Evolutionary conservation across 805 yeast species (phyloP), one percentile per base, ranked within the genome.

Genomic region (Yamadazyma takamatsuzukensis): DNA sequence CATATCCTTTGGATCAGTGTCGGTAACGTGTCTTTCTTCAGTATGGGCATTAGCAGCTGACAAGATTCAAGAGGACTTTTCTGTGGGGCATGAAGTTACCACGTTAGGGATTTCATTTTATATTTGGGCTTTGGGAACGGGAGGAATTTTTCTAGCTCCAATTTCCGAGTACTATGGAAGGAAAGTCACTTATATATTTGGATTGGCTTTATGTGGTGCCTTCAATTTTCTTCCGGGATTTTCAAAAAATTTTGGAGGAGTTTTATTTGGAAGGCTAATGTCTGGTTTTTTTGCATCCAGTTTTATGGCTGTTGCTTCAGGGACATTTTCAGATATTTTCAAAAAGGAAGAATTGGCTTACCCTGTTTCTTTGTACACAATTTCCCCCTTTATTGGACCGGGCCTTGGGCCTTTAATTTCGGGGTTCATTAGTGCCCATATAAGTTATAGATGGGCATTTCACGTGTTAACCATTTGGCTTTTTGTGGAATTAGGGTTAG

Each of bases 121-220:
- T 34, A 52, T 54, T 15, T 45, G 48, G 47, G 53, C 53, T 4
- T 37, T 57, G 25, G 61, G 61, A 11, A 42, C 46, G 6, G 61
- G 63, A 6, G 57, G 56, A 2, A 45, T 54, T 17, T 52, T 57
- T 32, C 43, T 82, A 35, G 82, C 87, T 2, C 73, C 75, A 32
- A 48, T 75, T 10, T 76, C 84, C 14, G 93, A 83, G 50, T 56
- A 75, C 21, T 61, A 68, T 39, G 93, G 93, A 2, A 62, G 93
- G 36, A 72, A 71, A 25, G 61, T 70, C 6, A 54, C 76, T 4
- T 55, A 82, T 24, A 38, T 64, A 1, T 50, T 59, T 2, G 59
- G 59, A 3, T 37, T 55, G 2, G 22, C 37, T 5, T 25, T 50
- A 8, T 45, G 45, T 11, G 43, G 47, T 13, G 36, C 41, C 3